A percentile compares a stretch with the other conserved stretches of the same genome.
Conservation (phyloP, 2,329 filamentous ascomycete genomes). For the Trichophyton mentagrophytes region DNA sequence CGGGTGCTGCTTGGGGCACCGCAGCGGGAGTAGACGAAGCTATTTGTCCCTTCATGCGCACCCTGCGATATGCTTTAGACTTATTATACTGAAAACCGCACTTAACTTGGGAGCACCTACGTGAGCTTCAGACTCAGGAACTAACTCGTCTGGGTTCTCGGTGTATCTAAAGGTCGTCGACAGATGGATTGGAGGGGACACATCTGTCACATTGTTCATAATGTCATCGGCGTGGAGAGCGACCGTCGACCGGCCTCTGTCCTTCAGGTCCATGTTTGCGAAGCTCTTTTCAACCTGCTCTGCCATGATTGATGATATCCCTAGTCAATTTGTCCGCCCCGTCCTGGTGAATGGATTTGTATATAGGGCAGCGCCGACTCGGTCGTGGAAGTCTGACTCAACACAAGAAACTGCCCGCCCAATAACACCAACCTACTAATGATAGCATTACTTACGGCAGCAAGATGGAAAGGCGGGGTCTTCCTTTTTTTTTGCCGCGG, state of each 20-base stretch:
- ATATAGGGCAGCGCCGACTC: no score
- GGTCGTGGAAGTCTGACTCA: no score
- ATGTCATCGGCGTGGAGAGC: constrained; percentile 73
- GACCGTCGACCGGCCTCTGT: constrained; percentile 46
- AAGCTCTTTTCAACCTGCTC: neutral
- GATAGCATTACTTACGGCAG: no score
- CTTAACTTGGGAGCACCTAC: neutral
- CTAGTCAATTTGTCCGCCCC: neutral
- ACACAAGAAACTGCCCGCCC: no score
- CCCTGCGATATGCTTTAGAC: constrained; percentile 1
- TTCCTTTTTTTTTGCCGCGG: no score
- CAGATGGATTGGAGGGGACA: constrained; percentile 80
- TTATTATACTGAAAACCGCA: no score
- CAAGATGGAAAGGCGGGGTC: no score
- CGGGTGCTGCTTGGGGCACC: constrained; percentile 69
- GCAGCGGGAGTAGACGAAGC: constrained; percentile 73
- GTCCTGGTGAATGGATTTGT: no score
- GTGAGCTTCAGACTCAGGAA: constrained; percentile 34
- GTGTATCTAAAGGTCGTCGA: constrained; percentile 84
- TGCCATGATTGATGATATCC: neutral
- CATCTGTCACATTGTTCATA: constrained; percentile 60
- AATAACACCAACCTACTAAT: no score
- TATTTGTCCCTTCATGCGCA: constrained; percentile 16
- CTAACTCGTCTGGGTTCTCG: constrained; percentile 53
- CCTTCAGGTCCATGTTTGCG: constrained; percentile 7